Conservation (phyloP, 169 alveolate genomes). For the Plasmodium fragile region DNA sequence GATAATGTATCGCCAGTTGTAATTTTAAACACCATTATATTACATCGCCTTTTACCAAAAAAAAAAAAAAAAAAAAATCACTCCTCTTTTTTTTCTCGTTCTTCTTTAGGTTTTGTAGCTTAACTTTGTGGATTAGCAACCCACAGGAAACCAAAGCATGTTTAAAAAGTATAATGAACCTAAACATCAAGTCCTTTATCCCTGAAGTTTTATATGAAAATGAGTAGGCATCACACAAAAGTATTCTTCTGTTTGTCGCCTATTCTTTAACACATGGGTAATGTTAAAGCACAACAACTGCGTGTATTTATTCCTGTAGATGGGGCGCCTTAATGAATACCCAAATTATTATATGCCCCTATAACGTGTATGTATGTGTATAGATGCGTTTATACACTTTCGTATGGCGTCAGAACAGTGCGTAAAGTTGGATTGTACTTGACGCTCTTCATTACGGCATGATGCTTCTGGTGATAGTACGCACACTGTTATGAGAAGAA, state of each 20-base stretch:
- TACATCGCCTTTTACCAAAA: not conserved
- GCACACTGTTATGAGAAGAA: not conserved
- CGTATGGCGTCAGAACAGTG: not conserved
- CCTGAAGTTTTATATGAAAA: conserved; percentile 65
- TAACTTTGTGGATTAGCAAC: conserved; percentile 76
- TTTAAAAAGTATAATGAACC: conserved; percentile 53
- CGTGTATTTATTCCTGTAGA: not conserved
- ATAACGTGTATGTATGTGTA: not conserved
- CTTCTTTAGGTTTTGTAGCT: conserved; percentile 72
- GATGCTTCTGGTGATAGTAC: not conserved
- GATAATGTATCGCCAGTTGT: not conserved
- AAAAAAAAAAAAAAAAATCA: not conserved
- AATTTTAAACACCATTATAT: not conserved
- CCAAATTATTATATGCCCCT: not conserved
- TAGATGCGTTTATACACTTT: not conserved
- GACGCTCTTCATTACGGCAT: not conserved
- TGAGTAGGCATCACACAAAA: not conserved
- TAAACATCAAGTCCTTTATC: conserved; percentile 53
- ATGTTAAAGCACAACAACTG: not conserved
- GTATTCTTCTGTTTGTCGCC: not conserved
- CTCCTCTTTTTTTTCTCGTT: not conserved
- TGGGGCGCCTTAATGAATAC: not conserved
- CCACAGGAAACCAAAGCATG: conserved; percentile 80
- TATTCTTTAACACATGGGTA: not conserved
- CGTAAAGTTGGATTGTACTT: not conserved